Evolutionary conservation across 108 stramenopile genomes (phyloP), one percentile per base, ranked within the genome.

Genomic region (Craspedostauros australis): DNA sequence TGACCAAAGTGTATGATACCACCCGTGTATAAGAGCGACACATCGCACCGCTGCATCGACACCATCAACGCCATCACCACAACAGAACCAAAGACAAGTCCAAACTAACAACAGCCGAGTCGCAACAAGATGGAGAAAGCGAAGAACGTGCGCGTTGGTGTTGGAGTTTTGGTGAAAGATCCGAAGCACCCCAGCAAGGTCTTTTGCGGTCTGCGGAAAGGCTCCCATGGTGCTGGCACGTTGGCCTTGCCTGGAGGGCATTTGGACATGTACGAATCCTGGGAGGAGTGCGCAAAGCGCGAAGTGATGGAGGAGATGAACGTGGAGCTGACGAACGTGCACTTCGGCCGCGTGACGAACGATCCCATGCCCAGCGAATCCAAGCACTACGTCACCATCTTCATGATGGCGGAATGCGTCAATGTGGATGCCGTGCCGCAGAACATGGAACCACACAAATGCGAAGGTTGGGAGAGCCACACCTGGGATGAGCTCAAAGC

Each of bases 321-420:
- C 30, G 28, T 94, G 47, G 57, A 63, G 4, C 53, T 88, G 36
- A 27, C 41, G 4, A 62, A 66, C 42, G 51, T 80, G 4, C 27
- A 53, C 43, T 88, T 88, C 67, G 79, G 54, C 15, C 74, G 83
- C 49, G 87, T 86, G 0, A 86, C 87, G n/a, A 94, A 91, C 58
- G 88, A 91, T 57, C 57, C 77, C 5, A 94, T 93, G 91, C 40
- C 45, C 32, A 33, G 49, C 1, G 73, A 80, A 47, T 38, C 50
- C 21, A 91, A 89, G 54, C 88, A 94, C 53, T 91, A 94, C 45
- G 75, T 94, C 1, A 94, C 89, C 4, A 75, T 94, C 37, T 89
- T 94, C 55, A 88, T 94, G 84, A 66, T 74, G 72, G 61, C 65
- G 22, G 49, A 25, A 5, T 74, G 72, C 54, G 50, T 38, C 7